These are phyloP conservation scores for Monosporozyma siamensis DNA, from an alignment of 805 yeast genomes.

Conservation along the genomic window DNA sequence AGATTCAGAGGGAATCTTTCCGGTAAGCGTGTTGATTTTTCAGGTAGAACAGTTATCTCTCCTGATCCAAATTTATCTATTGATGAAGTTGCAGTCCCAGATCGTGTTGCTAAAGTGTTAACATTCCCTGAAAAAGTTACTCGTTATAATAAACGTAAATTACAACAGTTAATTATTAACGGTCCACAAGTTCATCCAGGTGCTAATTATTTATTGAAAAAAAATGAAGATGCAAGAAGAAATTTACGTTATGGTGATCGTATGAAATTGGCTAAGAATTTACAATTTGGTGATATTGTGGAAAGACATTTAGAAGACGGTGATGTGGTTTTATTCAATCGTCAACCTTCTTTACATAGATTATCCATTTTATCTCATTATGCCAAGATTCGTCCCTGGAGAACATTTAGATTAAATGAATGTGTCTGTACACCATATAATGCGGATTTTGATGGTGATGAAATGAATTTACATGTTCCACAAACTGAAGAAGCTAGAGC, in stretches of 20 bases:
- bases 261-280: conserved; percentile 59
- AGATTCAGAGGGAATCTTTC: conserved; percentile 96
- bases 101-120: conserved; percentile 86
- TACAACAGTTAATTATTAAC: conserved; percentile 62
- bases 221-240: conserved; percentile 76
- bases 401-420: conserved; percentile 92
- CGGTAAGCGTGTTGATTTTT: conserved; percentile 97
- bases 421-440: conserved; percentile 99
- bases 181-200: conserved; percentile 94
- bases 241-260: conserved; percentile 86
- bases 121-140: conserved; percentile 96
- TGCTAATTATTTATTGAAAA: conserved; percentile 82
- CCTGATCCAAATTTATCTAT: conserved; percentile 94
- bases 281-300: conserved; percentile 83
- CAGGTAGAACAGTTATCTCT: conserved; percentile 96
- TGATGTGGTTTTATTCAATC: conserved; percentile 87
- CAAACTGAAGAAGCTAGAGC: conserved; percentile 99
- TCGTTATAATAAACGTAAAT: conserved; percentile 69
- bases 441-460: conserved; percentile 99
- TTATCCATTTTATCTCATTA: conserved; percentile 89
- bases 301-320: conserved; percentile 98
- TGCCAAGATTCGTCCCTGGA: conserved; percentile 95
- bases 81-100: conserved; percentile 98
- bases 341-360: conserved; percentile 97
- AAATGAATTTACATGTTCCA: conserved; percentile 97